Conservation (phyloP, 768 basidiomycete species). For the Agrocybe pediades region DNA sequence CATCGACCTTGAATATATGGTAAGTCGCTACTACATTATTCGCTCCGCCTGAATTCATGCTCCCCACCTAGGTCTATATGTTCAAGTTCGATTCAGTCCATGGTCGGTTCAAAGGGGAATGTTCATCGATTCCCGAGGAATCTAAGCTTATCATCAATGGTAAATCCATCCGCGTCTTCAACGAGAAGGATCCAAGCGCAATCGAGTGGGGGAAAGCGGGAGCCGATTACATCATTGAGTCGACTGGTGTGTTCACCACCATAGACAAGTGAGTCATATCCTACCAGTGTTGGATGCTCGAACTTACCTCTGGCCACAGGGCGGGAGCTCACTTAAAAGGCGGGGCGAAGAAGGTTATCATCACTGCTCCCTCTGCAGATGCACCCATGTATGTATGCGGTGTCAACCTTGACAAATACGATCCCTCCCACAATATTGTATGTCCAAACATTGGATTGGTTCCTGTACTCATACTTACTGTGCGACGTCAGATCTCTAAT, state of each 20-base stretch:
- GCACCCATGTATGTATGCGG: slow-evolving; percentile 91
- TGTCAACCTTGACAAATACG: slow-evolving; percentile 91
- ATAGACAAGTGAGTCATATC: slow-evolving; percentile 65
- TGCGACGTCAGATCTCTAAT: slow-evolving; percentile 72
- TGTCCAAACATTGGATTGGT: too few species aligned
- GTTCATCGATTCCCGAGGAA: slow-evolving; percentile 72
- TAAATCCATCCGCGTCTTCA: slow-evolving; percentile 70
- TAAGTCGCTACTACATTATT: slow-evolving; percentile 25
- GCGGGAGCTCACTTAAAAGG: slow-evolving; percentile 89
- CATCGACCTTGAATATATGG: slow-evolving; percentile 94
- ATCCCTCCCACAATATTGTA: slow-evolving; percentile 80
- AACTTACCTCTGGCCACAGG: slow-evolving; percentile 32
- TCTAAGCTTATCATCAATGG: slow-evolving; percentile 83
- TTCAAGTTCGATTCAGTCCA: slow-evolving; percentile 93
- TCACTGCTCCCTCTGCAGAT: slow-evolving; percentile 92
- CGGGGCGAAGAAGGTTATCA: slow-evolving; percentile 98
- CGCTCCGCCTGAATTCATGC: neutral
- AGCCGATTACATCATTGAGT: slow-evolving; percentile 91
- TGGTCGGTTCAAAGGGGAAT: slow-evolving; percentile 78
- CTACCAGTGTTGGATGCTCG: neutral
- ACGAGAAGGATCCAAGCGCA: slow-evolving; percentile 79
- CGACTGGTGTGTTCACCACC: slow-evolving; percentile 96
- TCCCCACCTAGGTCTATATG: slow-evolving; percentile 75
- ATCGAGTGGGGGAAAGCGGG: slow-evolving; percentile 80
- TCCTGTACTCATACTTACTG: neutral